Base-by-base conservation (phyloP, 2,329 filamentous ascomycete genomes). In the Leptosphaerulina australis region DNA sequence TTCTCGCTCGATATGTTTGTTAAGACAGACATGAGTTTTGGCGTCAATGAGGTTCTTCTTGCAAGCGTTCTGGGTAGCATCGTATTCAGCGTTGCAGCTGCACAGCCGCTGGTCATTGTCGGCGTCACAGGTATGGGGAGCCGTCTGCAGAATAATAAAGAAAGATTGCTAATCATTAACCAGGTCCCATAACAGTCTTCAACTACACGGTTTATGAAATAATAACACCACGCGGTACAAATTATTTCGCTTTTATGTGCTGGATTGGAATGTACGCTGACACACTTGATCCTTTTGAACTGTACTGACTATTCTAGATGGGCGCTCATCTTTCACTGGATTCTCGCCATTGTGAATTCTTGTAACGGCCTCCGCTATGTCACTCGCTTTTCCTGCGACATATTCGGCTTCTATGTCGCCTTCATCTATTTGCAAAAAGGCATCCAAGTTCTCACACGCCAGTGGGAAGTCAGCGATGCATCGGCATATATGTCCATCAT, bases 121-220 rank as follows among this genome's bases (percentile, higher is more conserved):
- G 91, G 91, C 17, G 91, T 96, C 2, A 95, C 91, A 9, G 89
- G 88, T 74, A 55, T 53, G 48, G 3, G n/a, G n/a, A n/a, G 9
- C 24, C 25, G 7, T 34, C 12, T 33, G 20, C 15, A 3, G 34
- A 24, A 8, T 4, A 25, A 21, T n/a, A n/a, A n/a, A n/a, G n/a
- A 14, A 26, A 6, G 1, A 4, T 11, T 3, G 14, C 14, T 20
- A 14, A 24, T 9, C 10, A 10, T 10, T 8, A 24, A 17, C 20
- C n/a, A 83, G 85, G 85, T n/a, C 91, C 91, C 3, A 96, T 96
- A 49, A 95, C 91, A 12, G 90, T 96, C 21, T 96, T 96, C 69
- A 96, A 95, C 70, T 96, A 95, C 68, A 96, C 91, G 3, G 90
- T 96, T 2, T 96, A 92, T 76, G 88, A 94, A 71, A 96, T 96